Evolutionary conservation across 805 yeast species (phyloP).

Genomic region (Candida hungchunana): DNA sequence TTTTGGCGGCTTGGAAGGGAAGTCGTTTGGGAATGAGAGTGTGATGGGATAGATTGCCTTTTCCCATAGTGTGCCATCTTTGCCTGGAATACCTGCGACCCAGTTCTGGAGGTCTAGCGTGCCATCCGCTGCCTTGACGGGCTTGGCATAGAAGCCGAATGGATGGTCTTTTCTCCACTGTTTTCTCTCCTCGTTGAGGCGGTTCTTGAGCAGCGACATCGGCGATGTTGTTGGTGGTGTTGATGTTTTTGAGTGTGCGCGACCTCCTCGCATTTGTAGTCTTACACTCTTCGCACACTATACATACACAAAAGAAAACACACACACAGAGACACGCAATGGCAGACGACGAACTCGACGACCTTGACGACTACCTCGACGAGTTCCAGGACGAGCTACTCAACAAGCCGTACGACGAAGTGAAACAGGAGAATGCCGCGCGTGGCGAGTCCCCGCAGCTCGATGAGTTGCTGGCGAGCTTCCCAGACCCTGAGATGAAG

Average conservation of each 20-base stretch:
- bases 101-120: conserved; percentile 78
- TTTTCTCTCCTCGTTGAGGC: conserved; percentile 92
- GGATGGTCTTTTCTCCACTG: conserved; percentile 99
- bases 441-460: too few relatives aligned
- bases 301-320: too few relatives aligned
- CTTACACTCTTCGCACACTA: neutral
- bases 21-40: conserved; percentile 80
- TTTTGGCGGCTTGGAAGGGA: conserved; percentile 35
- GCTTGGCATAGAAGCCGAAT: conserved; percentile 94
- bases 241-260: neutral
- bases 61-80: conserved; percentile 79
- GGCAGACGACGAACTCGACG: conserved; percentile 53
- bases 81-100: conserved; percentile 97
- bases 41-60: conserved; percentile 86
- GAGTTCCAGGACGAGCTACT: conserved; percentile 75
- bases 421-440: conserved; percentile 19
- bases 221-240: neutral
- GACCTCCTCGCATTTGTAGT: too few relatives aligned
- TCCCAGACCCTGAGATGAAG: too few relatives aligned
- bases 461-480: too few relatives aligned
- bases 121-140: conserved; percentile 76
- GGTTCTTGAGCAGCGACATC: conserved; percentile 31
- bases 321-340: neutral
- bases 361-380: conserved; percentile 79
- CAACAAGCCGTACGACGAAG: conserved; percentile 36